phyloP scores from a whole-genome alignment of 2,329 filamentous ascomycete genomes.

The Cordyceps farinosa region DNA sequence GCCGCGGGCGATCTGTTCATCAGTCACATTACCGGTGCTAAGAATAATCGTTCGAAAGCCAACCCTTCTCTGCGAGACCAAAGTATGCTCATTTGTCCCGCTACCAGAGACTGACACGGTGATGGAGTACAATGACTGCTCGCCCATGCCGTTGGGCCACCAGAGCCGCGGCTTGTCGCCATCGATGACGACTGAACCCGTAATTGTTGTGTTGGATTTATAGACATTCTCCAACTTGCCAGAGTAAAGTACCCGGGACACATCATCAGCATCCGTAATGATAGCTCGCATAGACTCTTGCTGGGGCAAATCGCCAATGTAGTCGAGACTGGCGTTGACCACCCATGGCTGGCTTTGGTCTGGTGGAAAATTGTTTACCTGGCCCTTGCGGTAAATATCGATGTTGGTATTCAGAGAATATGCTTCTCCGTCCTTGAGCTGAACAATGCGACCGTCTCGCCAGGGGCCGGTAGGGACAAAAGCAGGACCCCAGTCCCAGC shows the following conservation, averaged over 20 bases:
- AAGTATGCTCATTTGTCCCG: slow-evolving; percentile 29
- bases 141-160: slow-evolving; percentile 57
- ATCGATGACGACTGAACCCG: slow-evolving; percentile 44
- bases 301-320: slow-evolving; percentile 45
- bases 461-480: slow-evolving; percentile 60
- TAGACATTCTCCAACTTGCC: slow-evolving; percentile 39
- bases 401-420: slow-evolving; percentile 47
- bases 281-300: slow-evolving; percentile 42
- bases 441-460: slow-evolving; percentile 55
- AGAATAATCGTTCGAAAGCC: slow-evolving; percentile 63
- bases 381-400: slow-evolving; percentile 56
- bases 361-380: slow-evolving; percentile 55
- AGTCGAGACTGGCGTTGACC: slow-evolving; percentile 58
- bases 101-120: slow-evolving; percentile 33
- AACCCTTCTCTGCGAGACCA: slow-evolving; percentile 45
- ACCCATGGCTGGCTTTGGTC: slow-evolving; percentile 57
- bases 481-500: slow-evolving; percentile 62
- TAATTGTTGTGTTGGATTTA: slow-evolving; percentile 42
- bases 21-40: slow-evolving; percentile 52
- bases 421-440: slow-evolving; percentile 40
- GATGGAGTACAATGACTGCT: slow-evolving; percentile 55
- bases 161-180: slow-evolving; percentile 49
- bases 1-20: slow-evolving; percentile 47
- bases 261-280: slow-evolving; percentile 41
- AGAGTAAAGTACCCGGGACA: slow-evolving; percentile 20